These are phyloP conservation scores for Ogataea paraovalis DNA, from an alignment of 805 yeast genomes.

Conservation along the genomic window DNA sequence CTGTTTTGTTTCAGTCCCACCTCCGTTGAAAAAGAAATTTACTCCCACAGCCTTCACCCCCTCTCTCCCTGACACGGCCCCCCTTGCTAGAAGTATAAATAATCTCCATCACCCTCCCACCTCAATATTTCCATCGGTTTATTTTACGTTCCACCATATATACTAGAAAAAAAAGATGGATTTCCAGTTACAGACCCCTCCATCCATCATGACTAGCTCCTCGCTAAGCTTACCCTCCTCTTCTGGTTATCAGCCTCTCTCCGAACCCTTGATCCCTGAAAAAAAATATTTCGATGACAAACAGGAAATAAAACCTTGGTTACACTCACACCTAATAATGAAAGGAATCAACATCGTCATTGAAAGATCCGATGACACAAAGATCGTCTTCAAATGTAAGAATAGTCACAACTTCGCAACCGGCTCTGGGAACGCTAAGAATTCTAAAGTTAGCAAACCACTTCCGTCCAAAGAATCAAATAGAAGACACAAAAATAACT, in stretches of 20 bases:
- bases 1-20: too few species aligned
- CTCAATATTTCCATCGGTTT: not conserved
- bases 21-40: too few species aligned
- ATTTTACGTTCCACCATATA: too few species aligned
- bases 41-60: too few species aligned
- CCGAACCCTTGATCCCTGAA: constrained; percentile 14
- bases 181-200: constrained; percentile 14
- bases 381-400: constrained; percentile 61
- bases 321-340: constrained; percentile 42
- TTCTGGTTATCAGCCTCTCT: constrained; percentile 1
- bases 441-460: constrained; percentile 8
- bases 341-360: constrained; percentile 55
- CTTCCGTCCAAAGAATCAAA: constrained; percentile 7
- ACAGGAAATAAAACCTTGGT: constrained; percentile 59
- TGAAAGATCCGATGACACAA: constrained; percentile 57
- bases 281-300: constrained; percentile 36
- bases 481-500: constrained; percentile 31
- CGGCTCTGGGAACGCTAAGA: constrained; percentile 9
- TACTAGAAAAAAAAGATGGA: constrained; percentile 11
- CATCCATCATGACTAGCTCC: constrained; percentile 7
- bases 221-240: constrained; percentile 5
- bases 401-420: constrained; percentile 26
- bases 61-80: too few species aligned
- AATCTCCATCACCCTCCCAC: not conserved
- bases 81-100: not conserved